These are phyloP conservation scores for Pseudopithomyces maydicus DNA, from an alignment of 2,329 filamentous ascomycete species.

Conservation along the genomic window DNA sequence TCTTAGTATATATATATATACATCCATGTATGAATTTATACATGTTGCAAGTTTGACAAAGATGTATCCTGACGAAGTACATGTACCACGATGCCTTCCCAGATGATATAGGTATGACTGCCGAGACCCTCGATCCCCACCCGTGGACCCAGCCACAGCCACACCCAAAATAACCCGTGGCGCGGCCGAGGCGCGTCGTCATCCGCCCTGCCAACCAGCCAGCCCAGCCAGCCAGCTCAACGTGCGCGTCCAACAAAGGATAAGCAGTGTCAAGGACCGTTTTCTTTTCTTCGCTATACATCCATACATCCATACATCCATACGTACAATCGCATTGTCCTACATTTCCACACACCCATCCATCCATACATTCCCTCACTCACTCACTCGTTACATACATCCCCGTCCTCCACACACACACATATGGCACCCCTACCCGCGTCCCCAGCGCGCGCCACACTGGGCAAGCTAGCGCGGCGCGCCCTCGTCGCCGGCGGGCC, in stretches of 20 bases:
- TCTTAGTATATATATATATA: no score
- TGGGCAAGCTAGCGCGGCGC: constrained; percentile 32
- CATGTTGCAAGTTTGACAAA: no score
- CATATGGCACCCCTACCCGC: constrained; percentile 28
- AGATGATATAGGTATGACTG: no score
- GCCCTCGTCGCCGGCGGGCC: constrained; percentile 34
- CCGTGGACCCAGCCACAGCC: no score
- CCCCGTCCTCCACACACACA: not conserved
- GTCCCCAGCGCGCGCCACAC: constrained; percentile 13
- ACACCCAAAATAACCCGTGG: constrained; percentile 6
- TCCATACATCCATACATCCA: no score
- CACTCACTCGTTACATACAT: constrained; percentile 1
- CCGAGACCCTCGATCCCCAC: no score
- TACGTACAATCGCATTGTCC: not conserved
- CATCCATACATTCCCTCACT: not conserved
- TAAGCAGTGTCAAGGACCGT: no score
- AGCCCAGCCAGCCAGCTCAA: constrained; percentile 1
- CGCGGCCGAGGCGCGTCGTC: constrained; percentile 7
- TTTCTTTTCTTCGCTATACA: no score
- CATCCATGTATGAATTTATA: no score
- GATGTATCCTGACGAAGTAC: no score
- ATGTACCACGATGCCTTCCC: no score
- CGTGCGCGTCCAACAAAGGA: not conserved
- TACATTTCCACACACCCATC: no score
- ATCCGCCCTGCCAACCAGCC: constrained; percentile 6